Evolutionary conservation across 306 rosid species (phyloP).

Genomic region (Sesbania bispinosa): DNA sequence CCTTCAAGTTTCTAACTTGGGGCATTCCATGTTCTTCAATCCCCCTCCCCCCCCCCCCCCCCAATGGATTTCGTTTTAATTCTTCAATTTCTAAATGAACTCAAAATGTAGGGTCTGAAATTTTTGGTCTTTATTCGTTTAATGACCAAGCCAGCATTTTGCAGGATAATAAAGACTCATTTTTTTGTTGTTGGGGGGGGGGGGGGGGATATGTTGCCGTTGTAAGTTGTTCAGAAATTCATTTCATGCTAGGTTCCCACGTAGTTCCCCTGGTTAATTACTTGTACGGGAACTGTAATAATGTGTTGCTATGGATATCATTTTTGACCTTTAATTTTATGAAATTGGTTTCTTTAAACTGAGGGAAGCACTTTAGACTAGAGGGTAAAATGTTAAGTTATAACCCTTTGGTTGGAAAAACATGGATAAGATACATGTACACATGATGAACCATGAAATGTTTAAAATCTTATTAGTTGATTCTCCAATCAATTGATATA

Average conservation of each 20-base stretch:
- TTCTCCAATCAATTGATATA: no score
- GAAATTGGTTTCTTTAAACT: no score
- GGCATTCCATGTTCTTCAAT: background rate
- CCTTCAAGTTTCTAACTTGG: slow-evolving; percentile 12
- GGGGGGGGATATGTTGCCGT: no score
- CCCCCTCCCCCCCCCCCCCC: background rate
- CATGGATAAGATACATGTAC: no score
- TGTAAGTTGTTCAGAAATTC: background rate
- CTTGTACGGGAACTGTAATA: background rate
- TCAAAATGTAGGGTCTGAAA: background rate
- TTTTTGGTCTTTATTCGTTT: background rate
- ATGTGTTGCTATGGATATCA: background rate
- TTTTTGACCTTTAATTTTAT: background rate
- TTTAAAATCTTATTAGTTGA: no score
- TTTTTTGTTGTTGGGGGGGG: no score
- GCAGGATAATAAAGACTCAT: background rate
- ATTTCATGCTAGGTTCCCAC: background rate
- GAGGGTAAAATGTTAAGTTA: no score
- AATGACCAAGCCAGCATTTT: background rate
- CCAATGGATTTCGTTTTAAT: background rate
- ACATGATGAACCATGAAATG: no score
- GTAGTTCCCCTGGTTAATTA: no score
- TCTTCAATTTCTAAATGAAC: background rate
- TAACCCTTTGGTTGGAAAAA: no score
- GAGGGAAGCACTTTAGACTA: no score